Base-by-base conservation (phyloP, 306 rosid species). In the Quercus bicolor region DNA sequence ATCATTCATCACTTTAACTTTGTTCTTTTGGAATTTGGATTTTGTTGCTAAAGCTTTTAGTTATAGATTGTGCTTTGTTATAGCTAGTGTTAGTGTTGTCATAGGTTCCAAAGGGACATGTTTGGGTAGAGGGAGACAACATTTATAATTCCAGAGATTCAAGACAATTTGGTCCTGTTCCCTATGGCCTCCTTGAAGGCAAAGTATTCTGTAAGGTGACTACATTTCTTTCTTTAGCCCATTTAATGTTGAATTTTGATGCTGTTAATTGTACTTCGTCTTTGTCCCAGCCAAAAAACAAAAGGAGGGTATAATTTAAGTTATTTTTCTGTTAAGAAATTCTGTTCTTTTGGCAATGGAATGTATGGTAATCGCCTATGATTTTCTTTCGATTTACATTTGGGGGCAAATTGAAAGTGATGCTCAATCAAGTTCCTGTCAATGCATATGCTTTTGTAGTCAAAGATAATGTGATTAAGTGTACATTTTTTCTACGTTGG, bases 101-200 rank as follows among this genome's bases (percentile, higher is more conserved):
- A 4, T 72, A 92, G 96, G 91, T 90, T 89, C 97, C 96, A 1
- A 86, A 85, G 78, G 97, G 97, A 29, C 87, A 87, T 15, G 73
- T 92, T 83, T 92, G 93, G 98, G 78, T 92, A 24, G 84, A 92
- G 80, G 97, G 98, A 57, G 97, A 92, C 87, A 87, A 88, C 74
- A 79, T 79, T 23, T 88, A 88, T 57, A 51, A 23, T 0, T 83
- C 90, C 56, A 60, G 0, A 9, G 96, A 94, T 88, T 94, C 94
- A 16, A 90, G 93, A 76, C 43, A 65, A 31, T 92, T 85, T 75
- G 98, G 97, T 59, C 77, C 96, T 24, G 80, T 92, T 80, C 92
- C 98, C 57, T 92, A 84, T 85, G 89, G 89, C 6, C 98, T 89
- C 56, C 52, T 94, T 70, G 23, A 78, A 62, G 83, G 89, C 72